phyloP scores from a whole-genome alignment of 1,284 basidiomycete species.

The Afroboletus lepidellus region DNA sequence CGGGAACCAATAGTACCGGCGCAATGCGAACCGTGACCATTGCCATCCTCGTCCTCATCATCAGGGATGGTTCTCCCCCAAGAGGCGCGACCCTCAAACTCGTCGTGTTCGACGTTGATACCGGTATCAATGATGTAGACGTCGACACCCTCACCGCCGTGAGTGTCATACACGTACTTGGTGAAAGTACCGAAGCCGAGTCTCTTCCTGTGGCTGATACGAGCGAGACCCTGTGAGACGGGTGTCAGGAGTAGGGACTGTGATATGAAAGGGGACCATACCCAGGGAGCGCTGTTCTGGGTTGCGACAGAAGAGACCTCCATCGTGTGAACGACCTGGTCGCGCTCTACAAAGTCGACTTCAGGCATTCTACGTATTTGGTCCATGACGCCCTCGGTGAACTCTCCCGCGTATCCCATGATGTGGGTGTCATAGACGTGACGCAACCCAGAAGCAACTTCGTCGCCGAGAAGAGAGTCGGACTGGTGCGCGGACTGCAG shows the following conservation, averaged over 20 bases:
- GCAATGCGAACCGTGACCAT: slow-evolving; percentile 79
- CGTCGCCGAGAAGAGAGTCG: slow-evolving; percentile 45
- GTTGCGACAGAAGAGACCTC: slow-evolving; percentile 40
- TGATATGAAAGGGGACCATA: slow-evolving; percentile 37
- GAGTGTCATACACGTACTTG: slow-evolving; percentile 75
- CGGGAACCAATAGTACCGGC: slow-evolving; percentile 79
- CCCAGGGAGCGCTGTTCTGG: slow-evolving; percentile 90
- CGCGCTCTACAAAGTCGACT: slow-evolving; percentile 90
- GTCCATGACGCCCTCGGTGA: slow-evolving; percentile 73
- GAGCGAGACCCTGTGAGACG: slow-evolving; percentile 77
- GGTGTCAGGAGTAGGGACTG: not conserved
- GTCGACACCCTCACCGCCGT: slow-evolving; percentile 89
- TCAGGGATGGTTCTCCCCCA: slow-evolving; percentile 87
- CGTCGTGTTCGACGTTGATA: slow-evolving; percentile 83
- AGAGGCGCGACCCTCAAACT: slow-evolving; percentile 84
- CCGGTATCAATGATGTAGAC: slow-evolving; percentile 86
- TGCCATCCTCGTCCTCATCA: slow-evolving; percentile 75
- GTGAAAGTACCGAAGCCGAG: slow-evolving; percentile 86
- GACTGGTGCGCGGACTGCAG: slow-evolving; percentile 56
- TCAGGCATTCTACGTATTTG: slow-evolving; percentile 85
- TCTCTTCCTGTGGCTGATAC: slow-evolving; percentile 84
- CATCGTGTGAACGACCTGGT: slow-evolving; percentile 83
- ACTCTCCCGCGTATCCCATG: slow-evolving; percentile 85
- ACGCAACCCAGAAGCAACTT: slow-evolving; percentile 52
- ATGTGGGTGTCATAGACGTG: slow-evolving; percentile 74